A percentile compares a stretch with the other conserved stretches of the same genome.
Conservation (phyloP, 257 asterid species). For the Vinca minor region DNA sequence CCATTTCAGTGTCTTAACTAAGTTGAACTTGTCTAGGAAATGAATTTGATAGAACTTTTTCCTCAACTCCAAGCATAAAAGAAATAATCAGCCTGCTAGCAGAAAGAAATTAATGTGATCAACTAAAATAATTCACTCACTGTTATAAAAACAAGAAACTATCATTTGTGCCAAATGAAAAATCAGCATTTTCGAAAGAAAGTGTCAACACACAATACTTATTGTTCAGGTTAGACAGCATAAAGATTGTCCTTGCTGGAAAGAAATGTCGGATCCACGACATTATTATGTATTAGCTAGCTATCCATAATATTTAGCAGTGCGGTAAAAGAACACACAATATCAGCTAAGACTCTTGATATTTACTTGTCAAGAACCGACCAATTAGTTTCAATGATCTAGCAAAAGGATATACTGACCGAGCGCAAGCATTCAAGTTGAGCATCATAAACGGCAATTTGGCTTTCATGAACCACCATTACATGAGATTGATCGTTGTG, state of each 20-base stretch:
- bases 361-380: not conserved
- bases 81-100: not conserved
- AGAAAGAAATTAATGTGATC: not conserved
- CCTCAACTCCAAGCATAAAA: not conserved
- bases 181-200: not conserved
- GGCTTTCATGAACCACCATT: slow-evolving; percentile 80
- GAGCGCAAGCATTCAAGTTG: slow-evolving; percentile 77
- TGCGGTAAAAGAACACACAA: not conserved
- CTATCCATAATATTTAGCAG: not conserved
- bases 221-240: not conserved
- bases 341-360: slow-evolving; percentile 2
- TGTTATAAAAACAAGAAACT: too few relatives aligned
- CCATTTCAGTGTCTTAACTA: not conserved
- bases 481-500: slow-evolving; percentile 79
- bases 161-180: too few relatives aligned
- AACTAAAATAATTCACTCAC: not conserved
- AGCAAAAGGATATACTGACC: slow-evolving; percentile 34
- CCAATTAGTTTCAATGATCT: too few relatives aligned
- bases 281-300: too few relatives aligned
- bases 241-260: not conserved
- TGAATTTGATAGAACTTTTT: not conserved
- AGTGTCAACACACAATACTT: not conserved
- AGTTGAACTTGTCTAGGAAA: not conserved
- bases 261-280: not conserved
- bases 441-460: slow-evolving; percentile 63